A percentile compares a stretch with the other conserved stretches of the same genome.
Evolutionary conservation across 352 stramenopile species (phyloP).

Genomic region (Pythium aquatile): DNA sequence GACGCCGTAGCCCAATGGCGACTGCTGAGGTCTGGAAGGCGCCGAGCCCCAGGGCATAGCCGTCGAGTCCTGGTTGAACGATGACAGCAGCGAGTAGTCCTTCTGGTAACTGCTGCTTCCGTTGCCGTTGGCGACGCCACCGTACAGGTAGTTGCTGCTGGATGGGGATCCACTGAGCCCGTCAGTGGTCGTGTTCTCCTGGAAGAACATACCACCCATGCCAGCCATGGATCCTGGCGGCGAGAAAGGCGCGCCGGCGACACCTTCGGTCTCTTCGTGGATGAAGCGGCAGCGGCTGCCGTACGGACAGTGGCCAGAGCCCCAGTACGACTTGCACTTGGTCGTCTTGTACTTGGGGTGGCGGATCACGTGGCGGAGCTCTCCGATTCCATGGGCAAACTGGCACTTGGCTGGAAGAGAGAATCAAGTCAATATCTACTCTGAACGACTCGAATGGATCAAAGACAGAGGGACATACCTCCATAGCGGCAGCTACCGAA

Average conservation of each 20-base stretch:
- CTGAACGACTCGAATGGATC: no score
- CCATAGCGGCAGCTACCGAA: conserved; percentile 87
- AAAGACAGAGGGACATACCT: conserved; percentile 34
- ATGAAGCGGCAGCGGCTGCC: conserved; percentile 87
- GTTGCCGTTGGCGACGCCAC: conserved; percentile 21
- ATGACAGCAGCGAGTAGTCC: conserved; percentile 64
- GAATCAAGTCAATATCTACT: neutral
- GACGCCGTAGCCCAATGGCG: conserved; percentile 15
- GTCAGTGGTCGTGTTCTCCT: conserved; percentile 45
- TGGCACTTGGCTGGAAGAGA: conserved; percentile 74
- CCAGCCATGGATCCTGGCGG: conserved; percentile 31
- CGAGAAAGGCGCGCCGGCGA: conserved; percentile 53
- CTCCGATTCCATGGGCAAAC: conserved; percentile 78
- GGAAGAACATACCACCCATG: conserved; percentile 58
- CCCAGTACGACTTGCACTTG: conserved; percentile 91
- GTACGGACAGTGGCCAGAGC: conserved; percentile 87
- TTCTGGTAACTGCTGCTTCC: conserved; percentile 39
- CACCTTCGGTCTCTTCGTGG: conserved; percentile 76
- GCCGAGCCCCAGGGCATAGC: conserved; percentile 15
- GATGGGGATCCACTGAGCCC: conserved; percentile 21
- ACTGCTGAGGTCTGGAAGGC: conserved; percentile 7
- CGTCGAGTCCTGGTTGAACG: conserved; percentile 47
- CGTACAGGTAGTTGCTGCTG: conserved; percentile 38
- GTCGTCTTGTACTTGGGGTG: conserved; percentile 92
- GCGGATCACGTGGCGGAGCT: conserved; percentile 81